phyloP scores from a whole-genome alignment of 2,329 filamentous ascomycete genomes.

The Alternaria gansuensis region DNA sequence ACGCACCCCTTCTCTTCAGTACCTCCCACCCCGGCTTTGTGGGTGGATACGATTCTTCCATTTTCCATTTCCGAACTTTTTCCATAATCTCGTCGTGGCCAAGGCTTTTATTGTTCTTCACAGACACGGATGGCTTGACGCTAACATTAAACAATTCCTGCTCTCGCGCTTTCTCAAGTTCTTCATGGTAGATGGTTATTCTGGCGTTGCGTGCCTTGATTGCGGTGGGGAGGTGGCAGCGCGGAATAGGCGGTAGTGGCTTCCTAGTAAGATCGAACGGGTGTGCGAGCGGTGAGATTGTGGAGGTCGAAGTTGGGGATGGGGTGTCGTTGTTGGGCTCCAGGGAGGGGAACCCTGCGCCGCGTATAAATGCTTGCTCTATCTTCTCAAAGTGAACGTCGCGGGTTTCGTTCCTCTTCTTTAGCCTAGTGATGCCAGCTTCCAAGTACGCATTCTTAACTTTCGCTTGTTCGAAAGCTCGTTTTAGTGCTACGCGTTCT shows the following conservation, averaged over 20 bases:
- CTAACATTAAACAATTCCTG: background rate
- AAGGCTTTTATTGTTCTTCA: background rate
- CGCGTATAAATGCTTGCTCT: background rate
- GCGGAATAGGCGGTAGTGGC: background rate
- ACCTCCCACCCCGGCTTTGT: background rate
- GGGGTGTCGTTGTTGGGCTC: background rate
- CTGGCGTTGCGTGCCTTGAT: background rate
- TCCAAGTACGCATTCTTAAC: slow-evolving; percentile 6
- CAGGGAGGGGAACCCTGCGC: background rate
- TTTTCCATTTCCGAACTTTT: slow-evolving; percentile 12
- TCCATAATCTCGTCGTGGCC: background rate
- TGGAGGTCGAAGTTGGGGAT: background rate
- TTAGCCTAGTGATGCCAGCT: slow-evolving; percentile 1
- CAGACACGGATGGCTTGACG: background rate
- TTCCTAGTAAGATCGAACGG: background rate
- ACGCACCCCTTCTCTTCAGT: background rate
- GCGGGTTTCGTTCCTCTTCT: background rate
- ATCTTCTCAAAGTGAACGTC: slow-evolving; percentile 9
- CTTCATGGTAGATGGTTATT: background rate
- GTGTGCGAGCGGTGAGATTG: background rate
- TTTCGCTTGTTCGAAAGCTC: slow-evolving; percentile 10
- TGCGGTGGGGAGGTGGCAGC: slow-evolving; percentile 5
- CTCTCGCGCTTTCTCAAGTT: background rate
- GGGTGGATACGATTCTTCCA: slow-evolving; percentile 15
- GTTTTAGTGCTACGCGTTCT: background rate